Conservation (phyloP, 1,139 yeast species). For the Pichia sp. region DNA sequence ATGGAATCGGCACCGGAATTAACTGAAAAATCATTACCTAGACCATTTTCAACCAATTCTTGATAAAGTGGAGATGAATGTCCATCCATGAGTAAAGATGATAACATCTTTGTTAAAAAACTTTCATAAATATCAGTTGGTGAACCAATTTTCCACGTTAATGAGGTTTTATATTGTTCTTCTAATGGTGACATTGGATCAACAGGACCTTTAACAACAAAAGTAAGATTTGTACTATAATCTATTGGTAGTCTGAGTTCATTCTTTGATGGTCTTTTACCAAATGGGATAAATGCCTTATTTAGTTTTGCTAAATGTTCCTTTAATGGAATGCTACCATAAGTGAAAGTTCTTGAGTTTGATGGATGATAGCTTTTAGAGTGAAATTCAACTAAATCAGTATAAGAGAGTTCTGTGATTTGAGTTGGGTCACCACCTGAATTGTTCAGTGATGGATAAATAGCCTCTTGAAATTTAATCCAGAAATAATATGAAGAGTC, state of each 20-base stretch:
- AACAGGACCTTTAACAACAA: conserved; percentile 60
- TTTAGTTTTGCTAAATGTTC: conserved; percentile 57
- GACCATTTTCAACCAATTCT: conserved; percentile 72
- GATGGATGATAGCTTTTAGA: conserved; percentile 77
- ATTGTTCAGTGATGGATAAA: conserved; percentile 77
- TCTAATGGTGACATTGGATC: conserved; percentile 74
- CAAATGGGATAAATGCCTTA: conserved; percentile 46
- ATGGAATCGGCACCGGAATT: conserved; percentile 85
- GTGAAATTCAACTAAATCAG: conserved; percentile 74
- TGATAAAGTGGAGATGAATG: conserved; percentile 89
- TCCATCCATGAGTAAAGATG: conserved; percentile 76
- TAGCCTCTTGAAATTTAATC: conserved; percentile 76
- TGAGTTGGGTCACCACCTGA: conserved; percentile 92
- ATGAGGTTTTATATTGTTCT: conserved; percentile 68
- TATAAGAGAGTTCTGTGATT: conserved; percentile 68
- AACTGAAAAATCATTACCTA: conserved; percentile 81
- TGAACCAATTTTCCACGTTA: conserved; percentile 82
- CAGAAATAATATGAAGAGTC: conserved; percentile 82
- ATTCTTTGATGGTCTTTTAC: conserved; percentile 35
- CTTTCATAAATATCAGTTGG: conserved; percentile 65
- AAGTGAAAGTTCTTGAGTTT: conserved; percentile 79
- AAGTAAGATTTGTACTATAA: conserved; percentile 31
- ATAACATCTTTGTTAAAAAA: conserved; percentile 66
- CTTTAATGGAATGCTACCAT: conserved; percentile 67
- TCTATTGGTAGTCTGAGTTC: conserved; percentile 39